These are phyloP conservation scores for Sparassis latifolia DNA, from an alignment of 1,284 basidiomycete genomes.

Conservation along the genomic window DNA sequence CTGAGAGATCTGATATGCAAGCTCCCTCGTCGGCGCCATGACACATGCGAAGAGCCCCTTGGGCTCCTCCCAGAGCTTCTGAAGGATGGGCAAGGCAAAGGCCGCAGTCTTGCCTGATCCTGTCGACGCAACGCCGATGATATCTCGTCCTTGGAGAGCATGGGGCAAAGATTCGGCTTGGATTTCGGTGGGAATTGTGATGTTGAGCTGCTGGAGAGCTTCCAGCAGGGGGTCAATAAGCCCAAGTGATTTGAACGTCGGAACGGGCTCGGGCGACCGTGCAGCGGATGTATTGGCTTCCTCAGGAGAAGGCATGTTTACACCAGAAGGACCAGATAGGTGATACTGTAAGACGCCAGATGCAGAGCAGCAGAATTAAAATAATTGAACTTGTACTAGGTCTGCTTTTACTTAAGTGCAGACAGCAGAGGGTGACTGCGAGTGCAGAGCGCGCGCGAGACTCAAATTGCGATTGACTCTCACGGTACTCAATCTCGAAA, in stretches of 20 bases:
- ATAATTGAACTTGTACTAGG: too few relatives aligned
- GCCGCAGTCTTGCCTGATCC: slow-evolving; percentile 98
- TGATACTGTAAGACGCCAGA: background rate
- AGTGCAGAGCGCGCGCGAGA: too few relatives aligned
- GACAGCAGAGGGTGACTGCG: too few relatives aligned
- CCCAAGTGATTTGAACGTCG: slow-evolving; percentile 67
- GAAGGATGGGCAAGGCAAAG: slow-evolving; percentile 93
- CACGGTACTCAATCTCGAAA: too few relatives aligned
- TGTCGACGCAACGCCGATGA: slow-evolving; percentile 96
- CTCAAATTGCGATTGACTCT: too few relatives aligned
- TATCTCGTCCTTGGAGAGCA: slow-evolving; percentile 87
- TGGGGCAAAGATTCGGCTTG: slow-evolving; percentile 87
- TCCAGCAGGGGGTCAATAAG: slow-evolving; percentile 87
- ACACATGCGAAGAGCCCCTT: slow-evolving; percentile 92
- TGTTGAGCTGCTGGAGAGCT: slow-evolving; percentile 80
- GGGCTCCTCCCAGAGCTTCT: slow-evolving; percentile 96
- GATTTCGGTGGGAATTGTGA: slow-evolving; percentile 88
- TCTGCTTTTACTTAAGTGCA: too few relatives aligned
- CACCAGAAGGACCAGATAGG: background rate
- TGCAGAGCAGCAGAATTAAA: too few relatives aligned
- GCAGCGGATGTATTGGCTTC: slow-evolving; percentile 54
- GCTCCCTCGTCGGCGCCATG: slow-evolving; percentile 92
- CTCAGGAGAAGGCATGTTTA: slow-evolving; percentile 34
- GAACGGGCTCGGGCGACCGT: slow-evolving; percentile 1
- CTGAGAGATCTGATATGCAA: slow-evolving; percentile 98